phyloP scores from a whole-genome alignment of 306 rosid species.

The Calophaca sinica region DNA sequence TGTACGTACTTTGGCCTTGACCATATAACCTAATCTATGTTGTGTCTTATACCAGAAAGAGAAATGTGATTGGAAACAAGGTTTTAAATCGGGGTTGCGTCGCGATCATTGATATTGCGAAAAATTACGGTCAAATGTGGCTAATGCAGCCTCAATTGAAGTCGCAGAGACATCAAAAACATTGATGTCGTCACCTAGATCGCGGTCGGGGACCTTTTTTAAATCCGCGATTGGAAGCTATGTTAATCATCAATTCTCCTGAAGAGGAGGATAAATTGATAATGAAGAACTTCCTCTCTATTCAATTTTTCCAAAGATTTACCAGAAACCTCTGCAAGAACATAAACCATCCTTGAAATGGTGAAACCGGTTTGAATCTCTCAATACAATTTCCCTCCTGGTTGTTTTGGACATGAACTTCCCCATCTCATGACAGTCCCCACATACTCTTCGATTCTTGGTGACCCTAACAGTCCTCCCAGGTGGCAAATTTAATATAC shows the following conservation, averaged over 20 bases:
- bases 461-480: conserved; percentile 48
- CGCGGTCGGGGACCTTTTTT: no score
- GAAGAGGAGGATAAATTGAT: background rate
- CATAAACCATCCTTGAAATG: conserved; percentile 51
- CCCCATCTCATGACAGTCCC: conserved; percentile 51
- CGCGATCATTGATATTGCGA: no score
- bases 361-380: conserved; percentile 53
- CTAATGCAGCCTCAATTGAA: no score
- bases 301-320: conserved; percentile 26
- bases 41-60: background rate
- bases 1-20: conserved; percentile 7
- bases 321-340: conserved; percentile 55
- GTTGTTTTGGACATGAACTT: conserved; percentile 46
- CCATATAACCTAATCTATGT: conserved; percentile 14
- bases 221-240: no score
- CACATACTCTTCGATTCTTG: conserved; percentile 49
- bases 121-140: no score
- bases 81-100: no score
- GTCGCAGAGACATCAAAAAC: no score
- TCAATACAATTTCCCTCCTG: conserved; percentile 41
- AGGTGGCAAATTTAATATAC: conserved; percentile 42
- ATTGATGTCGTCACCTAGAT: no score
- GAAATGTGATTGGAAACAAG: background rate
- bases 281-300: background rate
- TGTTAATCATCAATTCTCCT: background rate